Conservation (phyloP, 2,329 filamentous ascomycete genomes). For the Alternaria hordeiaustralica region DNA sequence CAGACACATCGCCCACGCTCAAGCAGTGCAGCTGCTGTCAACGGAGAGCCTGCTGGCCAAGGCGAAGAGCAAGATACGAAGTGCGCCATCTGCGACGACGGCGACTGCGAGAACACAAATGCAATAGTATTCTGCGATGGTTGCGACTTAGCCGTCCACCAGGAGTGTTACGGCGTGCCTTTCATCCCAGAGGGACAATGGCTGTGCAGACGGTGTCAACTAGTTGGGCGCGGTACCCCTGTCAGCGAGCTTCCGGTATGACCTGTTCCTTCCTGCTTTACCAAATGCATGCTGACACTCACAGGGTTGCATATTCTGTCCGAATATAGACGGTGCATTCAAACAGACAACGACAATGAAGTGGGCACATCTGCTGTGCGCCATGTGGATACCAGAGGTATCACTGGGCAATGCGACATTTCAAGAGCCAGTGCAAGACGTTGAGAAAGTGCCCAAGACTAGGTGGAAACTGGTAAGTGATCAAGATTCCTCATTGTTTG, state of each 20-base stretch:
- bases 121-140: constrained; percentile 99
- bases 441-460: constrained; percentile 94
- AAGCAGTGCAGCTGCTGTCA: constrained; percentile 92
- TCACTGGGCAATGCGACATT: constrained; percentile 94
- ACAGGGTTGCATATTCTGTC: constrained; percentile 86
- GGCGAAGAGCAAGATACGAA: constrained; percentile 97
- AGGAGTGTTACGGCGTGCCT: constrained; percentile 98
- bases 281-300: constrained; percentile 23
- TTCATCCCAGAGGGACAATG: constrained; percentile 99
- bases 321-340: constrained; percentile 96
- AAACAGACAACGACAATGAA: constrained; percentile 97
- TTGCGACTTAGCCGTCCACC: constrained; percentile 95
- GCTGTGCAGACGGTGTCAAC: constrained; percentile 95
- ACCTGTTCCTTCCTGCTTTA: constrained; percentile 1
- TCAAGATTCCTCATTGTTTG: not conserved
- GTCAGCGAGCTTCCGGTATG: constrained; percentile 59
- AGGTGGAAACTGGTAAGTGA: constrained; percentile 77
- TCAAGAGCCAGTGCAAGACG: constrained; percentile 97
- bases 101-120: constrained; percentile 99
- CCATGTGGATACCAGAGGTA: constrained; percentile 98
- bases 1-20: constrained; percentile 93
- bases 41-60: constrained; percentile 80
- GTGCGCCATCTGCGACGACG: constrained; percentile 96
- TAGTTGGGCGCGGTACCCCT: constrained; percentile 89
- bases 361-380: constrained; percentile 95